Percentiles rank a stretch among this genome's conserved stretches.
Evolutionary conservation across 1,139 yeast genomes (phyloP).

Genomic region (Magnusiomyces tetraspermus): DNA sequence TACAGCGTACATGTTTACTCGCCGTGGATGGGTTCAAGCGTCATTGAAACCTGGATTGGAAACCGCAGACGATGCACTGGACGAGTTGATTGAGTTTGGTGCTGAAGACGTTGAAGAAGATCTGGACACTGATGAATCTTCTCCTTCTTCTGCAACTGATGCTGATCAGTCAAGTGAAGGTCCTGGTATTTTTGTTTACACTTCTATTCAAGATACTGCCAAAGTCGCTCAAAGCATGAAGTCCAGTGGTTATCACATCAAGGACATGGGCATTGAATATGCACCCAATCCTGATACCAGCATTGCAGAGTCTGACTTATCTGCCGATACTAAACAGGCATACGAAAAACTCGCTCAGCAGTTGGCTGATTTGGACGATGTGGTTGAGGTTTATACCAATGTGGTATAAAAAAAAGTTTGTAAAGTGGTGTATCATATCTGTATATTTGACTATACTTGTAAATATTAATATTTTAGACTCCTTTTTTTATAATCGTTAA

Average conservation of each 20-base stretch:
- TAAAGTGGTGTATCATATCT: no score
- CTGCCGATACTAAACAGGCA: conserved; percentile 43
- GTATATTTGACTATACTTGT: no score
- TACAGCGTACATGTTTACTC: conserved; percentile 64
- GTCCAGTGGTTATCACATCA: conserved; percentile 44
- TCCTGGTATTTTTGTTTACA: conserved; percentile 25
- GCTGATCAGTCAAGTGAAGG: not conserved
- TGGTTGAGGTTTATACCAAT: conserved; percentile 64
- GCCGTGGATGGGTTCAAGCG: conserved; percentile 61
- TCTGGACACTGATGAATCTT: conserved; percentile 28
- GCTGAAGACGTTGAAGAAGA: conserved; percentile 64
- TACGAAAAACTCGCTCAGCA: conserved; percentile 50
- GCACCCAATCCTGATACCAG: conserved; percentile 53
- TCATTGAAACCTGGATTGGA: conserved; percentile 33
- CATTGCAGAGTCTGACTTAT: conserved; percentile 39
- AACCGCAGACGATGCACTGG: conserved; percentile 51
- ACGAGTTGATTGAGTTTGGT: conserved; percentile 66
- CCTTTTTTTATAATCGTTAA: no score
- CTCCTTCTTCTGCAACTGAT: conserved; percentile 5
- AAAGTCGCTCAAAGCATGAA: conserved; percentile 51
- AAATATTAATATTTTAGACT: no score
- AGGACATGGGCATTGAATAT: conserved; percentile 63
- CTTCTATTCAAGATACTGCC: conserved; percentile 57
- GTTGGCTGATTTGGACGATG: conserved; percentile 71
- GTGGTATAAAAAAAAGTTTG: conserved; percentile 13